A percentile compares a stretch with the other conserved stretches of the same genome.
These are phyloP conservation scores for Coccomyxa subellipsoidea DNA, from an alignment of 163 green algal species.

Conservation along the genomic window DNA sequence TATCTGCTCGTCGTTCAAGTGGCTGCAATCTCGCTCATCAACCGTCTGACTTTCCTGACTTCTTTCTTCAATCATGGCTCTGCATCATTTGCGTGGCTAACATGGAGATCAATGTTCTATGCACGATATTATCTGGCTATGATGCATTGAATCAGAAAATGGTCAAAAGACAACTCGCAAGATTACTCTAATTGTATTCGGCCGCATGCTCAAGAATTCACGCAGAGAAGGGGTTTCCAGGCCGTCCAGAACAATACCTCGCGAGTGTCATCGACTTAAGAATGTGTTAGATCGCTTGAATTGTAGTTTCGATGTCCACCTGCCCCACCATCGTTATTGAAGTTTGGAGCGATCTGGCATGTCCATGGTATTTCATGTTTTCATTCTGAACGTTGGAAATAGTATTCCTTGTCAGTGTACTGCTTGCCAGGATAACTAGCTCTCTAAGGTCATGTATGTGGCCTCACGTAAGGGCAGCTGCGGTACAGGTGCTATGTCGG, in stretches of 20 bases:
- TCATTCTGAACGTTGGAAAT: too few relatives aligned
- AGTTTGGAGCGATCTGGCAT: conserved; percentile 1
- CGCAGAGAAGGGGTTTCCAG: too few relatives aligned
- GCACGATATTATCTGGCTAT: too few relatives aligned
- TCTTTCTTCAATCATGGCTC: not conserved
- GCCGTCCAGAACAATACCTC: not conserved
- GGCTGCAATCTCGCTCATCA: not conserved
- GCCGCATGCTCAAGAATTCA: too few relatives aligned
- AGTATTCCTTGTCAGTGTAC: too few relatives aligned
- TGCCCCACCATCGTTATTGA: not conserved
- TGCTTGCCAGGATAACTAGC: too few relatives aligned
- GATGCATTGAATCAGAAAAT: too few relatives aligned
- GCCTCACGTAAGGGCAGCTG: not conserved
- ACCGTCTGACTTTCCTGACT: not conserved
- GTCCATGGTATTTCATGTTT: not conserved
- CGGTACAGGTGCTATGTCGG: not conserved
- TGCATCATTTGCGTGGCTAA: not conserved
- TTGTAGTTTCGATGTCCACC: not conserved
- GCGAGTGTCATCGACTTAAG: not conserved
- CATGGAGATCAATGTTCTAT: not conserved
- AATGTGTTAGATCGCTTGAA: not conserved
- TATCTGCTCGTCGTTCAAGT: not conserved
- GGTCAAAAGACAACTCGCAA: too few relatives aligned
- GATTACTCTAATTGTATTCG: too few relatives aligned
- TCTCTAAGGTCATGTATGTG: too few relatives aligned